Conservation (phyloP, 495 filamentous ascomycete species). For the Talaromyces proteolyticus region DNA sequence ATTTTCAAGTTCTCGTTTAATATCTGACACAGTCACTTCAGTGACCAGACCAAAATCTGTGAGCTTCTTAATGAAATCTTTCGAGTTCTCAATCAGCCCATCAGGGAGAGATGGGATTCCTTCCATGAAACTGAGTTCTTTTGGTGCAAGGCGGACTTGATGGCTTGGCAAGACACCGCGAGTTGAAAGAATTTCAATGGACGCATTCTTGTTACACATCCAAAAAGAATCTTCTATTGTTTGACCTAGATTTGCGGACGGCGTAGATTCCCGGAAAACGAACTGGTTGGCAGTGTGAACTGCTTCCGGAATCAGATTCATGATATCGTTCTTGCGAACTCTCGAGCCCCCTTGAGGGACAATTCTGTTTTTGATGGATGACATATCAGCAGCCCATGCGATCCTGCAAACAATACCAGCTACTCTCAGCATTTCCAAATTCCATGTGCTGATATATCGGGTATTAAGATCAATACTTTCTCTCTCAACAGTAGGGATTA, state of each 20-base stretch:
- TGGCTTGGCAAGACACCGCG: slow-evolving; percentile 74
- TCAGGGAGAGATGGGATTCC: slow-evolving; percentile 84
- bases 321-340: slow-evolving; percentile 54
- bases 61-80: slow-evolving; percentile 69
- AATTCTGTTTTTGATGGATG: slow-evolving; percentile 51
- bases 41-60: slow-evolving; percentile 74
- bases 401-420: slow-evolving; percentile 87
- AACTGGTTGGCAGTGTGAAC: slow-evolving; percentile 69
- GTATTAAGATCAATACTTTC: slow-evolving; percentile 97
- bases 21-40: slow-evolving; percentile 80
- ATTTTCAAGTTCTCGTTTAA: slow-evolving; percentile 69
- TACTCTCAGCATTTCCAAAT: slow-evolving; percentile 86
- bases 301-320: slow-evolving; percentile 67
- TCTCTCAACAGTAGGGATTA: slow-evolving; percentile 97
- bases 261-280: slow-evolving; percentile 81
- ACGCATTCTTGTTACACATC: slow-evolving; percentile 73
- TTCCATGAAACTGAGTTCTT: slow-evolving; percentile 82
- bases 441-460: slow-evolving; percentile 89
- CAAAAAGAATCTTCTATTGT: slow-evolving; percentile 93
- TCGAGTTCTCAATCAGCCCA: slow-evolving; percentile 55
- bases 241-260: slow-evolving; percentile 69
- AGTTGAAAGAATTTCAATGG: slow-evolving; percentile 83
- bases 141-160: slow-evolving; percentile 70
- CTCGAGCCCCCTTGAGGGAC: slow-evolving; percentile 43
- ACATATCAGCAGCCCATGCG: slow-evolving; percentile 82